These are phyloP conservation scores for Cordyceps militaris DNA, from an alignment of 2,329 filamentous ascomycete species.

Conservation along the genomic window DNA sequence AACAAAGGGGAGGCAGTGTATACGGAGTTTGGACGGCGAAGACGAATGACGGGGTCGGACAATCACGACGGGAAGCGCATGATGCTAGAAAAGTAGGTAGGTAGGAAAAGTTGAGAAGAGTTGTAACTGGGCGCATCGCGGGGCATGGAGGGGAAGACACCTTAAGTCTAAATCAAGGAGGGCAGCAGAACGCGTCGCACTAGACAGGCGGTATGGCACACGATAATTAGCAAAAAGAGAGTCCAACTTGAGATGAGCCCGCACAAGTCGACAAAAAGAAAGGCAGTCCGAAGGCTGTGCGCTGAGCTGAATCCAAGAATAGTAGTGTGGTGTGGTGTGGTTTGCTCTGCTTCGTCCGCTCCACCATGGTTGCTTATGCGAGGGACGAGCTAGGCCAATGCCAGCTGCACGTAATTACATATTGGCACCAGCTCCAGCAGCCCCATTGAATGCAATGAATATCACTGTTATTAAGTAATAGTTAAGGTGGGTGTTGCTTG, in stretches of 20 bases:
- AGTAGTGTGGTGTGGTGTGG: background rate
- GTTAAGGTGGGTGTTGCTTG: background rate
- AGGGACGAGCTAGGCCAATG: background rate
- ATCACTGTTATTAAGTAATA: background rate
- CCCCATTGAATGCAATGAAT: slow-evolving; percentile 8
- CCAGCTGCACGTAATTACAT: slow-evolving; percentile 11
- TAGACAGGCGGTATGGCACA: background rate
- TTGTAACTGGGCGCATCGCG: background rate
- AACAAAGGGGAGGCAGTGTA: background rate
- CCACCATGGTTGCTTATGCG: background rate
- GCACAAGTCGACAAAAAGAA: background rate
- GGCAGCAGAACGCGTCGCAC: background rate
- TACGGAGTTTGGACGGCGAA: background rate
- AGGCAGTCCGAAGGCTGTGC: background rate
- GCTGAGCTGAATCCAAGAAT: background rate
- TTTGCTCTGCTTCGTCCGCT: background rate
- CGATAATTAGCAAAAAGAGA: background rate
- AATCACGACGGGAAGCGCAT: background rate
- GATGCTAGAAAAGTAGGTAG: background rate
- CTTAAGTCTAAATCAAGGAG: slow-evolving; percentile 8
- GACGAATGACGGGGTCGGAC: background rate
- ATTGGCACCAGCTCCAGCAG: background rate
- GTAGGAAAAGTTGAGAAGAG: background rate
- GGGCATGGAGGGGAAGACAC: background rate
- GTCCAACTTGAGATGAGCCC: background rate